Conservation (phyloP, 2,329 filamentous ascomycete species). For the Cladobotryum mycophilum region DNA sequence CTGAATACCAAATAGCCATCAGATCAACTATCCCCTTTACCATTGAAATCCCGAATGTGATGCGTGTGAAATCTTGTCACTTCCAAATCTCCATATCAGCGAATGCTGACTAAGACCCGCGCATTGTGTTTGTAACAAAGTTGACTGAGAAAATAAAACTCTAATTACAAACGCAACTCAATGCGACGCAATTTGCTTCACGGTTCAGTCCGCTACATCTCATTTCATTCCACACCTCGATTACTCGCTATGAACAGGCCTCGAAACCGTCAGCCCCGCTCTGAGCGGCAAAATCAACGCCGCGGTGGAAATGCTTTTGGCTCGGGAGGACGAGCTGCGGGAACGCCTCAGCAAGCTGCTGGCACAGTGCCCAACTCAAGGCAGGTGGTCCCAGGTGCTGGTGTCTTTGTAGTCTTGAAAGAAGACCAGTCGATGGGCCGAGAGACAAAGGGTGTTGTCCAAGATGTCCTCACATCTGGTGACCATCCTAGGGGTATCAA, state of each 20-base stretch:
- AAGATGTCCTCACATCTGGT: conserved; percentile 62
- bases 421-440: conserved; percentile 68
- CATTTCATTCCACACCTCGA: neutral
- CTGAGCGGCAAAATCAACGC: conserved; percentile 17
- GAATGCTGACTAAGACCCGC: too few relatives aligned
- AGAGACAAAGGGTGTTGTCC: conserved; percentile 61
- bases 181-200: neutral
- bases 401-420: conserved; percentile 69
- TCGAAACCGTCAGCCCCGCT: conserved; percentile 27
- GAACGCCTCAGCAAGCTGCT: conserved; percentile 29
- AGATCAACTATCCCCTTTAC: too few relatives aligned
- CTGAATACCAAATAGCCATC: too few relatives aligned
- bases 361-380: conserved; percentile 39
- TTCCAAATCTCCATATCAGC: too few relatives aligned
- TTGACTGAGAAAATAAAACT: neutral
- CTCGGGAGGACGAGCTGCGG: conserved; percentile 16
- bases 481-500: conserved; percentile 77
- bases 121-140: too few relatives aligned
- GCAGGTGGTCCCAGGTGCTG: conserved; percentile 54
- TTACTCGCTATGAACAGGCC: conserved; percentile 24
- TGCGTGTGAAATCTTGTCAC: too few relatives aligned
- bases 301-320: conserved; percentile 3
- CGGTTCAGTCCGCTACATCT: neutral
- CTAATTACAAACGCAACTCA: neutral
- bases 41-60: too few relatives aligned